Conservation (phyloP, 257 asterid species). For the Rhazya stricta region DNA sequence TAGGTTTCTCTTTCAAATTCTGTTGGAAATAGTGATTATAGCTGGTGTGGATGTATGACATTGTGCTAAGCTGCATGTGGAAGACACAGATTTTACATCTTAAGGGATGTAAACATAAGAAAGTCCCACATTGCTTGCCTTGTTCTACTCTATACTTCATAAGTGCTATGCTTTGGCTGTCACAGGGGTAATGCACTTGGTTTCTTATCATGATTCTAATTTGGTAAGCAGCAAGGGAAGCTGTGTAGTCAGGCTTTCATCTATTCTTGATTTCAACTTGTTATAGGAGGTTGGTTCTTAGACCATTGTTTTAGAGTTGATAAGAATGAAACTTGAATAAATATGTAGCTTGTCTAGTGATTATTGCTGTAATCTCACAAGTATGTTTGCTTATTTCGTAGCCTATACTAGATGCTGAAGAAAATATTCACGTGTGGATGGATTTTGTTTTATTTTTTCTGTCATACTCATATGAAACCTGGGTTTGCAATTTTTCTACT, state of each 20-base stretch:
- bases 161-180: not conserved
- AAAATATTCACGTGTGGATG: not conserved
- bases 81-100: not conserved
- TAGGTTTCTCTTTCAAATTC: not conserved
- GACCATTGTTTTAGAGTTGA: not conserved
- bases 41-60: not conserved
- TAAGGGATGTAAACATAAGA: not conserved
- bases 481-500: not conserved
- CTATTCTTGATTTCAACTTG: not conserved
- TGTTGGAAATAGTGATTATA: not conserved
- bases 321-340: not conserved
- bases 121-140: not conserved
- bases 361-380: not conserved
- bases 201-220: conserved; percentile 15
- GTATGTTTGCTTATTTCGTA: not conserved
- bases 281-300: not conserved
- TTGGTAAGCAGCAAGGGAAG: not conserved
- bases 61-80: not conserved
- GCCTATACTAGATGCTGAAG: not conserved
- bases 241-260: not conserved
- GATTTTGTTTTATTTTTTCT: not conserved
- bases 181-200: not conserved
- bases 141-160: not conserved
- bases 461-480: not conserved
- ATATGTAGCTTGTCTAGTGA: not conserved